Evolutionary conservation across 257 asterid genomes (phyloP).

Genomic region (Plectranthus barbatus): DNA sequence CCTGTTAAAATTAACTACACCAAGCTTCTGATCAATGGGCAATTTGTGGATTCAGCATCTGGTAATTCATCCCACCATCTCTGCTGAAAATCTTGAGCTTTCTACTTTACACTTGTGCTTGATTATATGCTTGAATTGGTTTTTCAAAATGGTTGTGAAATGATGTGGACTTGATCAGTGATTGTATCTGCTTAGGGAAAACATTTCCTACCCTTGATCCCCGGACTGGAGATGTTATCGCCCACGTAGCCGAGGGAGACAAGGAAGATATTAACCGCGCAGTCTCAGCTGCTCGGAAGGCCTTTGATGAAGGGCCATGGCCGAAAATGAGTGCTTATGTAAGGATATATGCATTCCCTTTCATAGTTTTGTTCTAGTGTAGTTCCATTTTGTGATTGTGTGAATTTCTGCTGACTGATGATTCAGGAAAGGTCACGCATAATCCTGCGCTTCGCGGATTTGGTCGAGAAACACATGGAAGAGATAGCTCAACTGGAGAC

Average conservation of each 20-base stretch:
- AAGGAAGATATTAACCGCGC: constrained; percentile 64
- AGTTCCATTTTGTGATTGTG: neutral
- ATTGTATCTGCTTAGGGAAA: constrained; percentile 35
- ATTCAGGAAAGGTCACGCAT: constrained; percentile 56
- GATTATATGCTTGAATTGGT: neutral
- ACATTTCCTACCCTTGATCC: constrained; percentile 77
- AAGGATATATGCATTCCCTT: neutral
- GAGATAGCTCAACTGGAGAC: constrained; percentile 75
- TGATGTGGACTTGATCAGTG: neutral
- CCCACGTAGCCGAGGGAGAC: constrained; percentile 72
- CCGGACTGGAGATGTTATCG: constrained; percentile 63
- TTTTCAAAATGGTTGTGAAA: neutral
- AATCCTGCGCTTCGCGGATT: constrained; percentile 55
- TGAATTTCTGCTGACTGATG: neutral
- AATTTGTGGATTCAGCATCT: constrained; percentile 73
- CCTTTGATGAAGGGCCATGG: constrained; percentile 88
- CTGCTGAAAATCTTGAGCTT: neutral
- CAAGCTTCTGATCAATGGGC: constrained; percentile 68
- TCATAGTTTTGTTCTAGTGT: neutral
- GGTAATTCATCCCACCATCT: constrained; percentile 35
- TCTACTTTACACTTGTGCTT: neutral
- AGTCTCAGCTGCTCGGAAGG: constrained; percentile 75
- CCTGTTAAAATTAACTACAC: constrained; percentile 45
- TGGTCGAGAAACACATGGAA: constrained; percentile 47
- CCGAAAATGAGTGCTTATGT: constrained; percentile 81